These are phyloP conservation scores for Fragaria nilgerrensis DNA, from an alignment of 306 rosid genomes.

Conservation along the genomic window DNA sequence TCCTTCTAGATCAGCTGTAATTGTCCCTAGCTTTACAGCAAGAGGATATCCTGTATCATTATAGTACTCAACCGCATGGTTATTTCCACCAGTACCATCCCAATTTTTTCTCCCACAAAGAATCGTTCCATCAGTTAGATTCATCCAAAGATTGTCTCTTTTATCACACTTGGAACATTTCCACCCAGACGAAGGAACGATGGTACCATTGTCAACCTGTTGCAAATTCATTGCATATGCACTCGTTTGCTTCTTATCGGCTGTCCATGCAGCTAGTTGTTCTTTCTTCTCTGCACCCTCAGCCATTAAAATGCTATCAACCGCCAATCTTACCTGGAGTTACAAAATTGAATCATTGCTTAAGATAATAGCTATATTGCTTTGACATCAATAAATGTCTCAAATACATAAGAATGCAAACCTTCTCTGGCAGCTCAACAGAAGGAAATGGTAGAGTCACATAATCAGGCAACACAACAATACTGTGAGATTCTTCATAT, in stretches of 20 bases:
- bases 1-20: slow-evolving; percentile 93
- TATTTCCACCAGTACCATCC: slow-evolving; percentile 96
- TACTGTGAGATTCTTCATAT: slow-evolving; percentile 63
- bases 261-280: slow-evolving; percentile 92
- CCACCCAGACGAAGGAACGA: slow-evolving; percentile 90
- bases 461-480: slow-evolving; percentile 74
- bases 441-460: slow-evolving; percentile 88
- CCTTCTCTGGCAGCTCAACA: slow-evolving; percentile 98
- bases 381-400: not conserved
- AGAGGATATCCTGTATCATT: slow-evolving; percentile 80
- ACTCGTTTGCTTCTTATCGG: slow-evolving; percentile 66
- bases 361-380: not conserved
- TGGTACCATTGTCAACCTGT: slow-evolving; percentile 76
- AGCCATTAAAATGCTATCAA: slow-evolving; percentile 67
- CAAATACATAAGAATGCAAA: slow-evolving; percentile 14
- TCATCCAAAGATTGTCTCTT: slow-evolving; percentile 90
- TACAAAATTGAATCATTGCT: slow-evolving; percentile 14
- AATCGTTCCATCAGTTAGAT: slow-evolving; percentile 83
- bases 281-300: slow-evolving; percentile 89
- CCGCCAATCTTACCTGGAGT: slow-evolving; percentile 89
- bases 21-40: slow-evolving; percentile 95
- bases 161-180: slow-evolving; percentile 86
- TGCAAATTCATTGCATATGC: slow-evolving; percentile 63
- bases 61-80: slow-evolving; percentile 87
- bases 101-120: slow-evolving; percentile 93